These are phyloP conservation scores for Senecio squalidus DNA, from an alignment of 140 eudicot species.

Conservation along the genomic window DNA sequence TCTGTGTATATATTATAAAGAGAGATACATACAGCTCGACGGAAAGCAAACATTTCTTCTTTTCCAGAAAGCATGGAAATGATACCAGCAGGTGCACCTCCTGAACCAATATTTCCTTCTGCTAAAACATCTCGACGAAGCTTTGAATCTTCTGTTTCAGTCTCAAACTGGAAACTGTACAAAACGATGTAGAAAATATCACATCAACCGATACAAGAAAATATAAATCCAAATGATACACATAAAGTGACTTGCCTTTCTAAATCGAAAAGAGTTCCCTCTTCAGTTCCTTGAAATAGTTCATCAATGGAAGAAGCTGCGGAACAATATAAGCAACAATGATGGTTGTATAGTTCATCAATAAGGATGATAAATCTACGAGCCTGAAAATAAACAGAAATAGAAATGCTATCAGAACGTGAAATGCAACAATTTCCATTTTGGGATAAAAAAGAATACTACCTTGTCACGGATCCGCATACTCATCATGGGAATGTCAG, in stretches of 20 bases:
- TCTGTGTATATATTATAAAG: too few relatives aligned
- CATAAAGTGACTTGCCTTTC: slow-evolving; percentile 51
- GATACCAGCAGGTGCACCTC: slow-evolving; percentile 73
- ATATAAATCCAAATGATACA: neutral
- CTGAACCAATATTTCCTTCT: slow-evolving; percentile 75
- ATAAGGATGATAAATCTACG: slow-evolving; percentile 93
- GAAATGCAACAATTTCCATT: too few relatives aligned
- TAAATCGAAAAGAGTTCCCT: slow-evolving; percentile 90
- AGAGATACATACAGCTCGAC: slow-evolving; percentile 74
- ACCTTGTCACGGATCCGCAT: slow-evolving; percentile 99
- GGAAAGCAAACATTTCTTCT: slow-evolving; percentile 98
- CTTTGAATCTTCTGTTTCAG: slow-evolving; percentile 82
- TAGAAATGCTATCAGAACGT: slow-evolving; percentile 7
- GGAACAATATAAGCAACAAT: slow-evolving; percentile 74
- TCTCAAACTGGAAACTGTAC: slow-evolving; percentile 96
- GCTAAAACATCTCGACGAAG: slow-evolving; percentile 87
- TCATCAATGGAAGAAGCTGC: slow-evolving; percentile 88
- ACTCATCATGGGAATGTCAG: slow-evolving; percentile 91
- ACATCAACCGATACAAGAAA: slow-evolving; percentile 1
- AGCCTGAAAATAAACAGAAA: slow-evolving; percentile 54
- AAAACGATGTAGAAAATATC: neutral
- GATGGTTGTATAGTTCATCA: slow-evolving; percentile 94
- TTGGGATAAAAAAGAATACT: slow-evolving; percentile 1
- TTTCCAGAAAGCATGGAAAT: slow-evolving; percentile 84
- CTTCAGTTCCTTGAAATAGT: slow-evolving; percentile 92